These are phyloP conservation scores for Trichocomaceae sp. DNA, from an alignment of 2,329 filamentous ascomycete species.

Conservation along the genomic window DNA sequence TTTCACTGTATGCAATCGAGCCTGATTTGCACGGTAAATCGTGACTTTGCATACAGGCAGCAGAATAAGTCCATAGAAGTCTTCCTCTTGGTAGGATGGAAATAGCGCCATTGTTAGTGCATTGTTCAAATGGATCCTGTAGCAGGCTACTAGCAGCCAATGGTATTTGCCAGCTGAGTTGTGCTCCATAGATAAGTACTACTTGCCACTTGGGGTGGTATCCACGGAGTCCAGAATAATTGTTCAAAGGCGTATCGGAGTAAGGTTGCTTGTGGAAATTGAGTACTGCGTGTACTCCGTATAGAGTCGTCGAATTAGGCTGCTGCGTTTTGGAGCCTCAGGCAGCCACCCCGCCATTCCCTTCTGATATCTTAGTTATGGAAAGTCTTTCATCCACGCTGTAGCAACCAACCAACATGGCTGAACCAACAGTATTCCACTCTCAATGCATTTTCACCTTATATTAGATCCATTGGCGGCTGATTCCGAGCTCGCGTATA, in stretches of 20 bases:
- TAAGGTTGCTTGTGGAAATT: too few relatives aligned
- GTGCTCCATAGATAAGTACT: too few relatives aligned
- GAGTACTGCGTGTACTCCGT: too few relatives aligned
- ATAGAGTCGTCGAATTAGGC: neutral
- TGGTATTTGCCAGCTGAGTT: too few relatives aligned
- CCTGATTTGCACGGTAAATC: too few relatives aligned
- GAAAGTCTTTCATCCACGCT: neutral
- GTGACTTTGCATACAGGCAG: neutral
- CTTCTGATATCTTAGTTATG: too few relatives aligned
- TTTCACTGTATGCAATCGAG: neutral
- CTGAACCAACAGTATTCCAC: neutral
- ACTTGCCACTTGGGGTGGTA: too few relatives aligned
- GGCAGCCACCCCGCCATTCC: neutral
- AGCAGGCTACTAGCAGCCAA: too few relatives aligned
- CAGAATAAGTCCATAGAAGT: neutral
- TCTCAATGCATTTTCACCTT: neutral
- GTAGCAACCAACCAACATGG: neutral
- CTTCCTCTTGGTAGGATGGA: neutral
- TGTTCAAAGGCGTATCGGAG: too few relatives aligned
- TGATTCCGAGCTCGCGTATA: constrained; percentile 13
- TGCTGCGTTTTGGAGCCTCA: neutral
- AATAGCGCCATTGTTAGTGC: neutral
- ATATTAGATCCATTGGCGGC: neutral
- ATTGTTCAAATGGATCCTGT: neutral
- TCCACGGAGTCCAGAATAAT: too few relatives aligned